phyloP scores from a whole-genome alignment of 139 green algal genomes.

The Chlorella sp. region DNA sequence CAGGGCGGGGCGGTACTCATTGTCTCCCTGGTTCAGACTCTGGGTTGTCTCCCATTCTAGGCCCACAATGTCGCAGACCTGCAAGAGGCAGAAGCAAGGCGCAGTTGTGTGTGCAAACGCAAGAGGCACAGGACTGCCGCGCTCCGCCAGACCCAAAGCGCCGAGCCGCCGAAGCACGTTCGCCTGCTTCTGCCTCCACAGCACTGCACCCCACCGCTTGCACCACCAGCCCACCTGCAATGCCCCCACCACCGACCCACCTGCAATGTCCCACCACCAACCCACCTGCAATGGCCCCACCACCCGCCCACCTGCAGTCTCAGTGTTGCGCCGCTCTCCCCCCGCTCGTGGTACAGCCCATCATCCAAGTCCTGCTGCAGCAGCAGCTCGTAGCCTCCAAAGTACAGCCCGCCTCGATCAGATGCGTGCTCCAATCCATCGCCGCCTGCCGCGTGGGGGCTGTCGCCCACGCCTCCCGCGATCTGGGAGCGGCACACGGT shows the following conservation, averaged over 20 bases:
- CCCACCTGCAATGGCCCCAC: neutral
- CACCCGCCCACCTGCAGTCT: constrained; percentile 2
- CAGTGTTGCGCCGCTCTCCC: neutral
- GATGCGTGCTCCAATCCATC: neutral
- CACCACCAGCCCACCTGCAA: neutral
- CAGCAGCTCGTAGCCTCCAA: constrained; percentile 8
- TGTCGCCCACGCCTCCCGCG: neutral
- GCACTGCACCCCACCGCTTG: too few species aligned
- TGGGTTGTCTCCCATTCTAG: constrained; percentile 20
- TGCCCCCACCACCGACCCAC: neutral
- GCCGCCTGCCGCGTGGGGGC: neutral
- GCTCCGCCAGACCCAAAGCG: neutral
- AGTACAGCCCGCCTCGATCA: neutral
- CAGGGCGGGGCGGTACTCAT: constrained; percentile 21
- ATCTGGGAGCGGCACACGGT: neutral
- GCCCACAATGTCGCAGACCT: constrained; percentile 17
- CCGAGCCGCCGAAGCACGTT: neutral
- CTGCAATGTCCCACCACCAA: neutral
- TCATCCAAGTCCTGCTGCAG: constrained; percentile 21
- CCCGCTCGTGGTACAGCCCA: neutral
- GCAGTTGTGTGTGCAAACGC: neutral
- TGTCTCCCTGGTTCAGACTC: constrained; percentile 15
- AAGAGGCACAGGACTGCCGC: neutral
- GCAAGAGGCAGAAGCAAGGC: neutral
- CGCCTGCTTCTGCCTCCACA: too few species aligned